A percentile compares a stretch with the other conserved stretches of the same genome.
These are phyloP conservation scores for Gonium pectorale DNA, from an alignment of 139 green algal genomes.

Conservation along the genomic window DNA sequence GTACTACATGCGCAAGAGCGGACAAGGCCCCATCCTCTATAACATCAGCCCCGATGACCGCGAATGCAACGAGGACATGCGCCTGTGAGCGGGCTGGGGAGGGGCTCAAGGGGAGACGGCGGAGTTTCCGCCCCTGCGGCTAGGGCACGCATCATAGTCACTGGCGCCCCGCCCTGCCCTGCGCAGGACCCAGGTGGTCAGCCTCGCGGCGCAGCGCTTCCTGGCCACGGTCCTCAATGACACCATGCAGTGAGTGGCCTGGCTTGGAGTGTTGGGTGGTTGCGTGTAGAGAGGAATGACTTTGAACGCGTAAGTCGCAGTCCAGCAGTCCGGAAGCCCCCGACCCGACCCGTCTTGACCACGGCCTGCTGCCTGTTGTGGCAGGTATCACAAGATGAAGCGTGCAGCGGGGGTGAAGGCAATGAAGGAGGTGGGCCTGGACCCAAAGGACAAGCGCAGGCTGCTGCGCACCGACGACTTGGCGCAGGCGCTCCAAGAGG, in stretches of 20 bases:
- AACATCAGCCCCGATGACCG: conserved; percentile 24
- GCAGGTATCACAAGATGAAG: conserved; percentile 41
- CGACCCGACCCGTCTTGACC: background rate
- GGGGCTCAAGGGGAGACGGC: too few relatives aligned
- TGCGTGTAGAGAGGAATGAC: too few relatives aligned
- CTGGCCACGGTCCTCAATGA: conserved; percentile 16
- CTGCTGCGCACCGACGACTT: conserved; percentile 39
- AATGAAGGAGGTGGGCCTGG: conserved; percentile 41
- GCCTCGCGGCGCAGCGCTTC: conserved; percentile 27
- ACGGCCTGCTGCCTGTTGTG: background rate
- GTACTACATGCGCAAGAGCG: conserved; percentile 36
- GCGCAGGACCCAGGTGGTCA: conserved; percentile 32
- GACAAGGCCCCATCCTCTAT: conserved; percentile 18
- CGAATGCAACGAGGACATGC: conserved; percentile 44
- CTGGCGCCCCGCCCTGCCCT: too few relatives aligned
- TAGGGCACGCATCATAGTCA: too few relatives aligned
- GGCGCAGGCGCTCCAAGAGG: conserved; percentile 35
- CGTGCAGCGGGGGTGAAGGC: conserved; percentile 16
- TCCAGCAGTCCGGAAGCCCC: too few relatives aligned
- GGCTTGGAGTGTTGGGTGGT: too few relatives aligned
- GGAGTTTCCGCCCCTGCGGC: too few relatives aligned
- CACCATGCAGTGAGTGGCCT: conserved; percentile 35
- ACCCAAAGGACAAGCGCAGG: conserved; percentile 36
- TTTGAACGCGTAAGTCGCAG: too few relatives aligned
- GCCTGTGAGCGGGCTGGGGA: conserved; percentile 11